These are phyloP conservation scores for Annona squamosa DNA, from an alignment of 164 flowering plant genomes.

Conservation along the genomic window DNA sequence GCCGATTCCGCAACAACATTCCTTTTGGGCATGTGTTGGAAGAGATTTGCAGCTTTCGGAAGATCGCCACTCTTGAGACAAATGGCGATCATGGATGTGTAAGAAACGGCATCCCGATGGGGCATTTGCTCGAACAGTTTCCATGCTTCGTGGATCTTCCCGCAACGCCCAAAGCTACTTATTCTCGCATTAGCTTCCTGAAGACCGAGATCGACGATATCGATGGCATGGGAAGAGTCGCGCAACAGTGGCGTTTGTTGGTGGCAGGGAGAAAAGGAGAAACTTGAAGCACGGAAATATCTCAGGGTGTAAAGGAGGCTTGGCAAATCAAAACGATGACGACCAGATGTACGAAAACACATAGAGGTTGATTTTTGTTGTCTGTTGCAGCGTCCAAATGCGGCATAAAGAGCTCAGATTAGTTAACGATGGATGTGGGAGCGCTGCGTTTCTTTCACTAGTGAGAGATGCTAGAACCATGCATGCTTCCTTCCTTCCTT, in stretches of 20 bases:
- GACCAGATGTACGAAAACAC: background rate
- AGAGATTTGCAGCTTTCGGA: constrained; percentile 35
- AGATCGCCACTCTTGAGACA: constrained; percentile 35
- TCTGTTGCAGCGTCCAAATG: background rate
- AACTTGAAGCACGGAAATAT: background rate
- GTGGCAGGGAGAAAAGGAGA: background rate
- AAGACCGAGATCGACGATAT: background rate
- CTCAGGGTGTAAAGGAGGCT: background rate
- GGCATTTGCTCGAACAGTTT: constrained; percentile 44
- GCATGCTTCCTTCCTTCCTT: background rate
- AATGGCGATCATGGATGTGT: constrained; percentile 37
- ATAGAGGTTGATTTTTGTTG: background rate
- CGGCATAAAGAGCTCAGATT: background rate
- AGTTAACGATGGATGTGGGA: background rate
- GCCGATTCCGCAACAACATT: constrained; percentile 35
- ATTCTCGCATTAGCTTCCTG: constrained; percentile 15
- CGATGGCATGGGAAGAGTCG: background rate
- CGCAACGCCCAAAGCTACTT: constrained; percentile 22
- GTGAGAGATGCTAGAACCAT: background rate
- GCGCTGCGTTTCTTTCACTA: too few relatives aligned
- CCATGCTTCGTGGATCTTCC: constrained; percentile 31
- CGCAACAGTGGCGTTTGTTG: background rate
- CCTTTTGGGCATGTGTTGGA: constrained; percentile 23
- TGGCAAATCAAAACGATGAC: background rate
- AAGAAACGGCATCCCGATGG: constrained; percentile 38